Evolutionary conservation across 352 stramenopile genomes (phyloP), one percentile per base, ranked within the genome.

Genomic region (Phytophthora rubi): DNA sequence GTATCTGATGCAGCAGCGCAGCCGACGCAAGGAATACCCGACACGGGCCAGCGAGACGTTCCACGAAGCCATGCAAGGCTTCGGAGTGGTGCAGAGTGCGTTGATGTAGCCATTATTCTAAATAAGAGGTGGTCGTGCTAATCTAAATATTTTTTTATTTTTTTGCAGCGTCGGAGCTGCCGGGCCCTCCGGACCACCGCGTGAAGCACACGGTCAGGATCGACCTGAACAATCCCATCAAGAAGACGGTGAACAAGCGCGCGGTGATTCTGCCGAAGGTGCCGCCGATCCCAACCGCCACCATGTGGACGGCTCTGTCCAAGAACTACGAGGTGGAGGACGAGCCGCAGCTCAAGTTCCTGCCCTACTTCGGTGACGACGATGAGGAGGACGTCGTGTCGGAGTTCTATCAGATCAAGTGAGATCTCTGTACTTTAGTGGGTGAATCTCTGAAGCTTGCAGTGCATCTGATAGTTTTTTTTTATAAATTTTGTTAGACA

Each of bases 271-370:
- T 94, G 47, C 85, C 85, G 15, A 72, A 73, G 37, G 65, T 92
- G 3, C 81, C 77, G 6, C 63, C 74, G 3, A 80, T 77, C 42
- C 85, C 85, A n/a, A 83, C 70, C 21, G 72, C 78, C 9, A 92
- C 80, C 28, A 93, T 92, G 86, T 94, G 86, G 86, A 94, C 86
- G 35, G 83, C 82, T 8, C 67, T 97, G 30, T 84, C 81, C 21
- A 94, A 90, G 45, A 95, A 95, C 58, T 95, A 91, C 68, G 74
- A 86, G 30, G 85, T 93, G 15, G 89, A 97, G 44, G 94, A 98
- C 72, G 85, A 98, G 68, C 84, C 84, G 16, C 75, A 92, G 57
- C 82, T 93, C 56, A 85, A 86, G 58, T 87, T 77, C 65, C 59
- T 89, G 51, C 84, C 83, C 42, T 91, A 90, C 67, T 91, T 90